Percentiles rank a stretch among this genome's conserved stretches.
Conservation (phyloP, 176 grass and related monocot species). For the Juncus inflexus region DNA sequence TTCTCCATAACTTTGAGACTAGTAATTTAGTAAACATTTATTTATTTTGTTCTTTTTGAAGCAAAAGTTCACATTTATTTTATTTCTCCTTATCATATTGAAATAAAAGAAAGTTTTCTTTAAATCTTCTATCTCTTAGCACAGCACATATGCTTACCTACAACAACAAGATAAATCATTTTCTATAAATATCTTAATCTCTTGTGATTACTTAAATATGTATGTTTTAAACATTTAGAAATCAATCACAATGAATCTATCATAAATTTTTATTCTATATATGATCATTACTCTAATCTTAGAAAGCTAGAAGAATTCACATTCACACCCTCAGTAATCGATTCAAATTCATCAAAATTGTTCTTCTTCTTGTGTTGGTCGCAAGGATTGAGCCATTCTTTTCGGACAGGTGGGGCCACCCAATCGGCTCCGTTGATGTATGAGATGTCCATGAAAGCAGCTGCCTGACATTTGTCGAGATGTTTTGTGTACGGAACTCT, state of each 20-base stretch:
- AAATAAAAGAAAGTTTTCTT: no score
- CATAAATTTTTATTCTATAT: no score
- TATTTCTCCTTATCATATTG: no score
- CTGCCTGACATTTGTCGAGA: conserved; percentile 45
- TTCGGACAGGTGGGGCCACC: conserved; percentile 32
- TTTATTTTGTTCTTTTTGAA: no score
- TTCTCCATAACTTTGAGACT: no score
- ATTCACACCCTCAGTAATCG: neutral
- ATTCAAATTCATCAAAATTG: conserved; percentile 3
- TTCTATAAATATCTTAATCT: conserved; percentile 5
- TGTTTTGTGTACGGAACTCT: conserved; percentile 52
- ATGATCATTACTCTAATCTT: conserved; percentile 9
- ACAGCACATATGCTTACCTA: neutral
- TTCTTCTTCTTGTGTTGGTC: neutral
- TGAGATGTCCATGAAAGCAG: conserved; percentile 58
- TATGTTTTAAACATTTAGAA: neutral
- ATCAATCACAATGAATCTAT: neutral
- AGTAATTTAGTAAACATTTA: no score
- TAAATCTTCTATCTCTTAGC: no score
- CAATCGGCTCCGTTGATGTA: conserved; percentile 65
- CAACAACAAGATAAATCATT: conserved; percentile 2
- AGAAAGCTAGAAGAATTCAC: conserved; percentile 8
- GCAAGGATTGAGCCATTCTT: neutral
- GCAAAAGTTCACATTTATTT: no score
- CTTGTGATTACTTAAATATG: no score